Evolutionary conservation across 768 basidiomycete species (phyloP).

Genomic region (Suillus clintonianus): DNA sequence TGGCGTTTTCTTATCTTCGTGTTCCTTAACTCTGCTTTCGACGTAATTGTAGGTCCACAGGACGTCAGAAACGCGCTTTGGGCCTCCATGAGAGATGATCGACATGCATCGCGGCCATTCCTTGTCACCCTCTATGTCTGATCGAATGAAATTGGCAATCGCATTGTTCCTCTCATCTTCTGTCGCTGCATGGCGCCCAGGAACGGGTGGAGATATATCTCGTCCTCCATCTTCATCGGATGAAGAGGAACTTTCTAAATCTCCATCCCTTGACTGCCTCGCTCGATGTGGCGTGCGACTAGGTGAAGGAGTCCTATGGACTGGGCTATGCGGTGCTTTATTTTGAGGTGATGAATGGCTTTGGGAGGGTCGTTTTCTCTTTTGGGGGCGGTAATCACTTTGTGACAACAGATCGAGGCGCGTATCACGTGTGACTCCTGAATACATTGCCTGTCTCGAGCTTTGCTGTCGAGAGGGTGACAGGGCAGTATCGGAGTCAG

Average conservation of each 20-base stretch:
- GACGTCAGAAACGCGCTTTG: conserved; percentile 43
- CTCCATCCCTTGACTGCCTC: neutral
- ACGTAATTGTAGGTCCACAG: conserved; percentile 55
- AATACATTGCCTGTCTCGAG: conserved; percentile 7
- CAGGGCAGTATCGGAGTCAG: conserved; percentile 23
- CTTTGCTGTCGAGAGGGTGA: conserved; percentile 7
- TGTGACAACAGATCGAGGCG: conserved; percentile 28
- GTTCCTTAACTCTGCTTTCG: conserved; percentile 48
- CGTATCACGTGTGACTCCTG: conserved; percentile 26
- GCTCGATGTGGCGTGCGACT: neutral
- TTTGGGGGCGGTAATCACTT: conserved; percentile 18
- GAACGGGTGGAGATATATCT: conserved; percentile 23
- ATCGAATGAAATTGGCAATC: conserved; percentile 46
- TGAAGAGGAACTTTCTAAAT: neutral
- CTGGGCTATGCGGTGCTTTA: neutral
- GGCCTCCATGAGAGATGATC: conserved; percentile 36
- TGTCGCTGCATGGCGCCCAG: conserved; percentile 32
- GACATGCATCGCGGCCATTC: conserved; percentile 48
- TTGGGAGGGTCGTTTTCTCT: conserved; percentile 4
- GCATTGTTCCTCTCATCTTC: conserved; percentile 42
- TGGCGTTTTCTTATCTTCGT: conserved; percentile 45
- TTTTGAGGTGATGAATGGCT: neutral
- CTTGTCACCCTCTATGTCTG: conserved; percentile 44
- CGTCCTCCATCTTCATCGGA: neutral
- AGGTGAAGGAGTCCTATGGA: neutral